Base-by-base conservation (phyloP, 1,139 yeast species). In the Saccharomycopsis phalli region DNA sequence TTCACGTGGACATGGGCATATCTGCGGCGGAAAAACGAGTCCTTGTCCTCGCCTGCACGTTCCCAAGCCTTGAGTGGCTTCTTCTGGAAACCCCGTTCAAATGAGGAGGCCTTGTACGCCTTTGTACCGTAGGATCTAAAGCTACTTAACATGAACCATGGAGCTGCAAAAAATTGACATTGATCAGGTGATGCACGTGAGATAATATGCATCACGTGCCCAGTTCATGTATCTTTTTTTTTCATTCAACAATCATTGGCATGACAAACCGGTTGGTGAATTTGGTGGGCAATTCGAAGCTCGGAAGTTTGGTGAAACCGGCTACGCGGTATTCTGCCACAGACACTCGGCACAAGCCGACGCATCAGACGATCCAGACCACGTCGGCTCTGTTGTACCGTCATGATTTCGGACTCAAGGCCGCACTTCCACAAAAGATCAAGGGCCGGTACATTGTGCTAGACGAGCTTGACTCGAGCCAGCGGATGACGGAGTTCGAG, bases 351-450 rank as follows among this genome's bases (percentile, higher is more conserved):
- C 44, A 47, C 18, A 56, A 51, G 40, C 81, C 82, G 22, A 63
- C 71, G 0, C 75, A 71, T 49, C 84, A 78, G 56, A 65, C 74
- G 18, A 63, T 78, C 18, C 74, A 70, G 49, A 68, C 82, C 1
- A 69, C 76, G 31, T 67, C 76, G 10, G 65, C 78, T 2, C 66
- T 80, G 2, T 58, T 68, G 37, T 58, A 67, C 41, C 67, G 78
- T 50, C 70, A 72, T 46, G 79, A 78, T 57, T 78, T 76, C 72
- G 86, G 86, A 49, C 57, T 78, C 43, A 78, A 78, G 53, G 60
- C 71, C 47, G 64, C 75, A 38, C 58, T 78, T 29, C 83, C 84
- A 2, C 56, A 61, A 11, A 68, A 68, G 45, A 56, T 68, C 37
- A 63, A 64, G 47, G 59, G 76, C 1, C 62, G 69, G 41, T 68